phyloP scores from a whole-genome alignment of 768 basidiomycete genomes.

The Hemileccinum impolitum region DNA sequence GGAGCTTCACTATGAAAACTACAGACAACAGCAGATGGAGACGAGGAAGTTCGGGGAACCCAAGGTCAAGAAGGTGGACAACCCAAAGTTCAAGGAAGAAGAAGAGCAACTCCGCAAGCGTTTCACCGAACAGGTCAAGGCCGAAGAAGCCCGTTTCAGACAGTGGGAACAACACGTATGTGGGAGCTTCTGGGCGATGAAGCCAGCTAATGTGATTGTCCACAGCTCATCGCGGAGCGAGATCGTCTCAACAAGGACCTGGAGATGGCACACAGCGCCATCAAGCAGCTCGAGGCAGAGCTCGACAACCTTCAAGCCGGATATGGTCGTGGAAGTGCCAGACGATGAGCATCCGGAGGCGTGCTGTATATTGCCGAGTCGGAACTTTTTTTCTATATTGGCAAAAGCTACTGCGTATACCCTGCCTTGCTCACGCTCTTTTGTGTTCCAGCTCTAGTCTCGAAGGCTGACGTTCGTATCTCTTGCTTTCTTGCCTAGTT shows the following conservation, averaged over 20 bases:
- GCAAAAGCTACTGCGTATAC: slow-evolving; percentile 25
- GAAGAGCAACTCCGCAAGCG: slow-evolving; percentile 95
- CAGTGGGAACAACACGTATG: slow-evolving; percentile 98
- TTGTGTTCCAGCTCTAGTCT: slow-evolving; percentile 13
- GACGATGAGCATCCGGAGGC: slow-evolving; percentile 18
- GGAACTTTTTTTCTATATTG: slow-evolving; percentile 1
- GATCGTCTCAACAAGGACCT: slow-evolving; percentile 99
- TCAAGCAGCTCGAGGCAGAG: slow-evolving; percentile 89
- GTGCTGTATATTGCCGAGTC: slow-evolving; percentile 3
- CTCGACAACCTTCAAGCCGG: slow-evolving; percentile 87
- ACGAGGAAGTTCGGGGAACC: slow-evolving; percentile 98
- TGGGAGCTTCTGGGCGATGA: slow-evolving; percentile 3
- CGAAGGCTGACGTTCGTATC: slow-evolving; percentile 4
- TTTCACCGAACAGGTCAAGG: slow-evolving; percentile 99
- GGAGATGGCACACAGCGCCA: slow-evolving; percentile 86
- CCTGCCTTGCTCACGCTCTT: slow-evolving; percentile 19
- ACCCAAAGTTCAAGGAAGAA: slow-evolving; percentile 99
- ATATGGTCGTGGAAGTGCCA: slow-evolving; percentile 62
- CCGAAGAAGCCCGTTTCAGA: slow-evolving; percentile 95
- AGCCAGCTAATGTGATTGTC: slow-evolving; percentile 13
- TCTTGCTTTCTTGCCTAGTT: slow-evolving; percentile 2
- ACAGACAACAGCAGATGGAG: slow-evolving; percentile 99
- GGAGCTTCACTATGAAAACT: slow-evolving; percentile 96
- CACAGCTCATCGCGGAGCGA: slow-evolving; percentile 93
- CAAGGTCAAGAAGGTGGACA: slow-evolving; percentile 97